These are phyloP conservation scores for Neonectria punicea DNA, from an alignment of 2,329 filamentous ascomycete genomes.

Conservation along the genomic window DNA sequence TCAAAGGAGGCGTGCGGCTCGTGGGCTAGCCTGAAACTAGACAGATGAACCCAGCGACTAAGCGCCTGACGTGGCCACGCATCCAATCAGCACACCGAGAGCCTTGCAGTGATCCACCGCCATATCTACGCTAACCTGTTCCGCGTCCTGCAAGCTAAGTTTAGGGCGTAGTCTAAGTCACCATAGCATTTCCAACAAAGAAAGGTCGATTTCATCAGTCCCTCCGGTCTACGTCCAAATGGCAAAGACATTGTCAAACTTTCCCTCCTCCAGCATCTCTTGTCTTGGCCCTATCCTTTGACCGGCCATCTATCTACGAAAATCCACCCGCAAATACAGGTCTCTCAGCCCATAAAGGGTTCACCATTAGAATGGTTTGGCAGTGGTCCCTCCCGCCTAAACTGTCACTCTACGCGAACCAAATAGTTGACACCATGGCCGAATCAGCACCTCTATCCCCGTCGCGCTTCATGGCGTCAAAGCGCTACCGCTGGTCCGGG, in stretches of 20 bases:
- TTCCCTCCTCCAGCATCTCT: too few relatives aligned
- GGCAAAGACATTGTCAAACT: background rate
- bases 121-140: too few relatives aligned
- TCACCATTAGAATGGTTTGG: background rate
- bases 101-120: too few relatives aligned
- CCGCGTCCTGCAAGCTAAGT: too few relatives aligned
- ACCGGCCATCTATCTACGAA: background rate
- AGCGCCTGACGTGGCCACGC: too few relatives aligned
- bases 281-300: background rate
- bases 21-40: background rate
- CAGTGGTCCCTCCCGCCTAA: background rate
- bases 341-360: background rate
- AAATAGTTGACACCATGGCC: background rate
- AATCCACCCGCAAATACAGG: background rate
- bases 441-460: background rate
- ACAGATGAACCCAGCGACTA: background rate
- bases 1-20: background rate
- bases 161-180: too few relatives aligned
- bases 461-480: constrained; percentile 1
- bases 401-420: background rate
- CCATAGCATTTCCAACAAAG: background rate
- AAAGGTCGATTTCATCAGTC: background rate
- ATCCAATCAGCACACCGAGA: too few relatives aligned
- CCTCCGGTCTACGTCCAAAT: background rate
- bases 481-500: constrained; percentile 4